Percentiles rank a stretch among this genome's conserved stretches.
phyloP scores from a whole-genome alignment of 2,329 filamentous ascomycete genomes.

The Diaporthe capsici region DNA sequence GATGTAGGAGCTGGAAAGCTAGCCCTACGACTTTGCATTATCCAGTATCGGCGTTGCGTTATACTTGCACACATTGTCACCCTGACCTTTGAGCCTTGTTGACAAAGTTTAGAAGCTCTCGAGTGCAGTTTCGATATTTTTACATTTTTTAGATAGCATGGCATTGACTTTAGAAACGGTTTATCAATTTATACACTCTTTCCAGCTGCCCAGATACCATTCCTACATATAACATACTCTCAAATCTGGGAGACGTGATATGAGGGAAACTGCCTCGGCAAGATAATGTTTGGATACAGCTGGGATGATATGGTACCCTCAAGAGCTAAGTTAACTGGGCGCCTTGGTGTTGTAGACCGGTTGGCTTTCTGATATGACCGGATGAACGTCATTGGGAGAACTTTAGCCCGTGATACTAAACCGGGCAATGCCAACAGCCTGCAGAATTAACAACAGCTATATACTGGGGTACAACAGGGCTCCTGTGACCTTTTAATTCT shows the following conservation, averaged over 20 bases:
- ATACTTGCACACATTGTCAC: not conserved
- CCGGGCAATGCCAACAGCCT: not conserved
- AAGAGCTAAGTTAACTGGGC: not conserved
- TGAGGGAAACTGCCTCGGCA: not conserved
- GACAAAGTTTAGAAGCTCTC: not conserved
- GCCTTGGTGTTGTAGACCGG: not conserved
- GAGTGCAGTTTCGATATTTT: not conserved
- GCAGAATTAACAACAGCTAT: not conserved
- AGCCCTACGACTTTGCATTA: too few species aligned
- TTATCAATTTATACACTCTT: not conserved
- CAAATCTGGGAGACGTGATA: not conserved
- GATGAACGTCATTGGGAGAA: not conserved
- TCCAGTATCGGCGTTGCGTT: not conserved
- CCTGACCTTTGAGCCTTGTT: too few species aligned
- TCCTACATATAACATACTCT: not conserved
- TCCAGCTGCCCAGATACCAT: too few species aligned
- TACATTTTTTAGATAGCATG: not conserved
- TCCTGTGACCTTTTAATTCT: not conserved
- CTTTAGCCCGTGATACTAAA: not conserved
- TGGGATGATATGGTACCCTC: not conserved
- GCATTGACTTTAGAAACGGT: not conserved
- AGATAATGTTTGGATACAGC: not conserved
- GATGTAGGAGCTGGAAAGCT: not conserved
- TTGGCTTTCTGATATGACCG: not conserved
- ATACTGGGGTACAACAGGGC: not conserved